Base-by-base conservation (phyloP, 345 rosid species). In the Heritiera littoralis region DNA sequence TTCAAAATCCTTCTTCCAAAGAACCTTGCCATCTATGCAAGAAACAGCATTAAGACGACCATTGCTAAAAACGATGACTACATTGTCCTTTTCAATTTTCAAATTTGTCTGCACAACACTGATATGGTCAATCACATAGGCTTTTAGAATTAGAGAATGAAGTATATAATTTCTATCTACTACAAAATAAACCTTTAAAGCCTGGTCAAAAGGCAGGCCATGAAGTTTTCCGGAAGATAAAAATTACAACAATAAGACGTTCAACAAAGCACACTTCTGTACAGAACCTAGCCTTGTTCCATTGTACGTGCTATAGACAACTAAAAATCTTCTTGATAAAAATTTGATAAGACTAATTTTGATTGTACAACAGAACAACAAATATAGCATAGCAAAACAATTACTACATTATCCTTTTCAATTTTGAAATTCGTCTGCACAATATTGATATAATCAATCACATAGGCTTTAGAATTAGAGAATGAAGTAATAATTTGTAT, bases 21-120 rank as follows among this genome's bases (percentile, higher is more conserved):
- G 86, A 82, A 94, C 67, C 81, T 92, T 98, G 30, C 99, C 98
- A 84, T 92, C 94, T 76, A 86, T 14, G 81, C 94, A 89, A 85
- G 98, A 97, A 83, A 97, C 82, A 80, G 97, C 97, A 87, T 88
- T 91, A 77, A 97, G 90, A 80, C 86, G 85, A 76, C 98, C 97
- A 83, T 85, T 86, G 67, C 92, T 83, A 43, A 90, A 90, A 76
- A 93, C 92, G 76, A 92, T 61, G 77, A 92, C 81, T 43, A 82
- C 56, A 52, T 82, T 87, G 85, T 93, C 97, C 90, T 88, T 93
- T 76, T 89, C 95, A 85, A 82, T 86, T 89, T 87, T 90, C 67
- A 82, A 83, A 86, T 81, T 90, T 68, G 81, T 75, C 99, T 94
- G 92, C 87, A 85, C 59, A 66, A 74, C n/a, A 64, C 63, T 41